Evolutionary conservation across 1,284 basidiomycete species (phyloP).

Genomic region (Leucoagaricus sp.): DNA sequence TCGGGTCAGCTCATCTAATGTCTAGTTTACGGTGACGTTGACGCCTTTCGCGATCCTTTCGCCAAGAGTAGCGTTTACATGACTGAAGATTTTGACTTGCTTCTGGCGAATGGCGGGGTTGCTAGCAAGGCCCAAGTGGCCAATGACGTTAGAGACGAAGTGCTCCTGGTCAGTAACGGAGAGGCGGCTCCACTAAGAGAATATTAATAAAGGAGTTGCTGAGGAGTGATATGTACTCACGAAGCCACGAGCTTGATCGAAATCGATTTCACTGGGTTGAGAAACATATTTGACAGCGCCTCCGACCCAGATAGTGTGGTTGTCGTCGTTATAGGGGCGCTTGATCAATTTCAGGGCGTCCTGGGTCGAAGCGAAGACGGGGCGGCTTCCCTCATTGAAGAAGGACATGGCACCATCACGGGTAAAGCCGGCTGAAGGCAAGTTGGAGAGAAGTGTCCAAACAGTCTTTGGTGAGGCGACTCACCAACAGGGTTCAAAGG

Average conservation of each 20-base stretch:
- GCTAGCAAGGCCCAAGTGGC: constrained; percentile 18
- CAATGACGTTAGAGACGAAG: constrained; percentile 19
- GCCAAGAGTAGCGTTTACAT: constrained; percentile 17
- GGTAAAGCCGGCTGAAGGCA: constrained; percentile 15
- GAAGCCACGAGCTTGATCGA: constrained; percentile 17
- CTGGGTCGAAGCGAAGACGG: constrained; percentile 18
- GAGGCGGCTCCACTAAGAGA: constrained; percentile 14
- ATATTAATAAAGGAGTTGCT: neutral
- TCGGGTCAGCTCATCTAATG: neutral
- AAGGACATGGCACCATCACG: constrained; percentile 20
- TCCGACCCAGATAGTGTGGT: constrained; percentile 20
- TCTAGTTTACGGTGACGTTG: constrained; percentile 15
- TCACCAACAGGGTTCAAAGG: constrained; percentile 20
- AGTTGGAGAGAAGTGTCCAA: neutral
- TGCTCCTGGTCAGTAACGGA: constrained; percentile 18
- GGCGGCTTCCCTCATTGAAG: constrained; percentile 19
- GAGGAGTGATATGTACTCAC: constrained; percentile 5
- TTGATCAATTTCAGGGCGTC: constrained; percentile 15
- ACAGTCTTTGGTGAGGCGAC: neutral
- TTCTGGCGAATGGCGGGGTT: constrained; percentile 12
- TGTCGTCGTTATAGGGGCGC: constrained; percentile 21
- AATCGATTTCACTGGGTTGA: constrained; percentile 17
- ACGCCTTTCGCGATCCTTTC: constrained; percentile 17
- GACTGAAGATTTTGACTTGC: constrained; percentile 16
- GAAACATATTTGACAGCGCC: constrained; percentile 20